A percentile compares a stretch with the other conserved stretches of the same genome.
phyloP scores from a whole-genome alignment of 805 yeast genomes.

The Lipomyces oligophaga region DNA sequence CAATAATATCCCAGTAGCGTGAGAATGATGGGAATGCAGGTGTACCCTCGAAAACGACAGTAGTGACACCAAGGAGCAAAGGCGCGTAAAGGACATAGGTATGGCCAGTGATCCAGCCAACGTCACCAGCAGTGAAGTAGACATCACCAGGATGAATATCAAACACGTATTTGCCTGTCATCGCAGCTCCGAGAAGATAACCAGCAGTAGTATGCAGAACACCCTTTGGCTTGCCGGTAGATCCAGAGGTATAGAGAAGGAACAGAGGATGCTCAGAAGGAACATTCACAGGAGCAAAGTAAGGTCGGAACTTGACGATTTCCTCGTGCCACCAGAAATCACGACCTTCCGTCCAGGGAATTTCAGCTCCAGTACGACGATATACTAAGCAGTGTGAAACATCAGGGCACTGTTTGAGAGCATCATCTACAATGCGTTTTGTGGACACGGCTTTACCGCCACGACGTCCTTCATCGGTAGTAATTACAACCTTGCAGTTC shows the following conservation, averaged over 20 bases:
- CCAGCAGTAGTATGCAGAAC: constrained; percentile 95
- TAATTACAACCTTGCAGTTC: constrained; percentile 76
- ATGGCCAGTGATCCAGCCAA: constrained; percentile 99
- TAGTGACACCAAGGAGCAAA: constrained; percentile 77
- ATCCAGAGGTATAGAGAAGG: constrained; percentile 94
- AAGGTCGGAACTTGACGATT: constrained; percentile 71
- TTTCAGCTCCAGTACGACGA: constrained; percentile 77
- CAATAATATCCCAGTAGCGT: constrained; percentile 95
- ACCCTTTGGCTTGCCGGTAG: constrained; percentile 98
- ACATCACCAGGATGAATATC: constrained; percentile 87
- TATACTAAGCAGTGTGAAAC: constrained; percentile 83
- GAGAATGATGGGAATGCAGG: constrained; percentile 96
- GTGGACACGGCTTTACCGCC: constrained; percentile 93
- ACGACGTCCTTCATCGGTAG: constrained; percentile 92
- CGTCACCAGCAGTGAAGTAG: constrained; percentile 95
- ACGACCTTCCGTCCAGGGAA: constrained; percentile 72
- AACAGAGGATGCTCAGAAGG: constrained; percentile 92
- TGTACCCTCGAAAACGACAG: constrained; percentile 93
- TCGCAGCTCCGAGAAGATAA: constrained; percentile 84
- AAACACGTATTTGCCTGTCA: constrained; percentile 88
- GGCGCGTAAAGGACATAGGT: constrained; percentile 96
- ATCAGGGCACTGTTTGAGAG: constrained; percentile 61
- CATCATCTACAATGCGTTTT: constrained; percentile 94
- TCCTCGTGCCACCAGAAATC: constrained; percentile 97
- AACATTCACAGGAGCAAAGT: constrained; percentile 82